Evolutionary conservation across 306 rosid genomes (phyloP).

Genomic region (Cucurbita ficifolia): DNA sequence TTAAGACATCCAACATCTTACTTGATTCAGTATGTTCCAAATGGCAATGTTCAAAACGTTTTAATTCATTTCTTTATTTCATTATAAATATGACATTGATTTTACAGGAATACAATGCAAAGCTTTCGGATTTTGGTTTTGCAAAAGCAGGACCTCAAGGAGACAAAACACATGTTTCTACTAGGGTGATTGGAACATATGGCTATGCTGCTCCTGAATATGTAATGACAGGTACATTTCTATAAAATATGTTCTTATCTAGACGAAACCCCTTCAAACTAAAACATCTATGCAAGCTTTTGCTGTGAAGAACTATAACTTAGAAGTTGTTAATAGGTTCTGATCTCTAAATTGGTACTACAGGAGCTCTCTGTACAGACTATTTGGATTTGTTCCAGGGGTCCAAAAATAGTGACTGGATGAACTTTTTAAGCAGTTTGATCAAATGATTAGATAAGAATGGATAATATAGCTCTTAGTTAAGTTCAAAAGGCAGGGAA

Average conservation of each 20-base stretch:
- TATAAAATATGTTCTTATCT: not conserved
- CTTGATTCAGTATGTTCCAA: conserved; percentile 68
- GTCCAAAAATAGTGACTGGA: not conserved
- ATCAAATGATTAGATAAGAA: not conserved
- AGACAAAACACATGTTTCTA: conserved; percentile 93
- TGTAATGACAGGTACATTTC: conserved; percentile 75
- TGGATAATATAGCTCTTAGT: not conserved
- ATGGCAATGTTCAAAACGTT: not conserved
- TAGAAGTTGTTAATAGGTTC: not conserved
- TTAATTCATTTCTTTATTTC: not conserved
- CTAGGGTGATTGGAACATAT: conserved; percentile 90
- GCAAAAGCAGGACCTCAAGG: conserved; percentile 99
- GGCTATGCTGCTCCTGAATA: conserved; percentile 97
- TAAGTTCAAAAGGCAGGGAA: not conserved
- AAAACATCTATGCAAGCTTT: not conserved
- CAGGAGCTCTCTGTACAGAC: not conserved
- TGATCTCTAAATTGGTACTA: not conserved
- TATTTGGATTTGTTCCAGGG: not conserved
- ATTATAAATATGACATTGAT: not conserved
- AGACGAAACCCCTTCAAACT: not conserved
- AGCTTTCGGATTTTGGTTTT: conserved; percentile 98
- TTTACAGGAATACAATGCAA: conserved; percentile 76
- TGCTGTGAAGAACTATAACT: not conserved
- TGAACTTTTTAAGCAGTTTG: not conserved
- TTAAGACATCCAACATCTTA: conserved; percentile 91